Evolutionary conservation across 2,329 filamentous ascomycete species (phyloP), one percentile per base, ranked within the genome.

Genomic region (Aspergillus sp.): DNA sequence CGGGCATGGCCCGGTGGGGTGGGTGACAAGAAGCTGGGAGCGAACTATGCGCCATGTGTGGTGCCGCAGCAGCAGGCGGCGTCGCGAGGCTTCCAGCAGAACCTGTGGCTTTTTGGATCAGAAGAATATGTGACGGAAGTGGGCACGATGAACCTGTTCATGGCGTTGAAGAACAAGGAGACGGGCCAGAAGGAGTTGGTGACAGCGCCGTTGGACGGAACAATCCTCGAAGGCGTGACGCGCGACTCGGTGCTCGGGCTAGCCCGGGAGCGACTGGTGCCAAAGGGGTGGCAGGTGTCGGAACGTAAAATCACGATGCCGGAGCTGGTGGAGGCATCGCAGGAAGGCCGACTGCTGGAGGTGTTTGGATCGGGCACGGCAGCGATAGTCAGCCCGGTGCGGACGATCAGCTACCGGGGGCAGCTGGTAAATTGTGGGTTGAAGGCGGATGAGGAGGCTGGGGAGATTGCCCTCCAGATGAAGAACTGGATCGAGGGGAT

Each of bases 11-110:
- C 93, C 41, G 93, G 93, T 50, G 93, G 93, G 65, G 91, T 96
- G 30, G 93, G 93, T 59, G 89, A 97, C 75, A 94, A 93, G 81
- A 98, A 98, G 76, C 82, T 98, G 32, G 93, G 93, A 52, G 93
- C 91, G 62, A 98, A 98, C 79, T 98, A 98, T 68, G 93, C 93
- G n/a, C 93, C 93, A 4, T 97, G 93, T 74, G 91, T 98, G 61
- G 76, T 97, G n/a, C 93, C 93, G 12, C 93, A 98, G 73, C 80
- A 93, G 60, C 81, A 95, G 71, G 93, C 93, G 38, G 88, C 89
- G 41, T 86, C 83, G 68, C 82, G 89, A 47, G 93, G 93, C 26
- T 95, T 90, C 78, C 91, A 97, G 73, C 93, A 98, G 75, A 98
- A 97, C 71, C 78, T 98, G 45, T 98, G 93, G 93, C 75, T 98